phyloP scores from a whole-genome alignment of 768 basidiomycete species.

The Cystofilobasidium bisporidii region DNA sequence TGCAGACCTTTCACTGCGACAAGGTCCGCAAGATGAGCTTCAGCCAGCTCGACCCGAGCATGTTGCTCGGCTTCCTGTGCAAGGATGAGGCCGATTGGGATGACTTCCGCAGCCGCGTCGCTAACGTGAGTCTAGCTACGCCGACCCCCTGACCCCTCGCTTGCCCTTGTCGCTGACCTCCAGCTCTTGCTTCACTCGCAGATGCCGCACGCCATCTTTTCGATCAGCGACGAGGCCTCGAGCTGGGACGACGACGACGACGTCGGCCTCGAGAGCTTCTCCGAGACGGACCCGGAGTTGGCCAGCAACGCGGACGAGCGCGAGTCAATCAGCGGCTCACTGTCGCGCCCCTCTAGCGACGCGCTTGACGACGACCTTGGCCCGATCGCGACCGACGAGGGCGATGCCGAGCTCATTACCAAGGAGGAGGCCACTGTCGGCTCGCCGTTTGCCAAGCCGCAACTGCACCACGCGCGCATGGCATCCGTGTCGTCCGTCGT shows the following conservation, averaged over 20 bases:
- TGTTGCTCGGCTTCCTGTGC: slow-evolving; percentile 88
- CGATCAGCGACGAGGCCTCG: slow-evolving; percentile 78
- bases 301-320: background rate
- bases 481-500: too few species aligned
- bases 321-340: background rate
- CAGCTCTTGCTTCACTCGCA: slow-evolving; percentile 30
- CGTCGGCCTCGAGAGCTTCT: slow-evolving; percentile 70
- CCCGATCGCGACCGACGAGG: background rate
- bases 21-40: slow-evolving; percentile 89
- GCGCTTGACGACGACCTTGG: background rate
- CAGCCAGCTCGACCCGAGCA: slow-evolving; percentile 83
- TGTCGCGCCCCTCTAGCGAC: background rate
- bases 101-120: slow-evolving; percentile 63
- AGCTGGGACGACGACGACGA: slow-evolving; percentile 62
- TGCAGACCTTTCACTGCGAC: slow-evolving; percentile 94
- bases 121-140: slow-evolving; percentile 51
- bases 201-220: slow-evolving; percentile 60
- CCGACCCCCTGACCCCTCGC: slow-evolving; percentile 9
- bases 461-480: background rate
- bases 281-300: slow-evolving; percentile 43
- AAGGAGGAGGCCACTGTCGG: background rate
- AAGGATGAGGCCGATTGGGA: slow-evolving; percentile 74
- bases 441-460: background rate
- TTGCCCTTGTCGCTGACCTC: slow-evolving; percentile 1
- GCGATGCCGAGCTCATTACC: background rate